Conservation (phyloP, 2,329 filamentous ascomycete species). For the Orbilia javanica region DNA sequence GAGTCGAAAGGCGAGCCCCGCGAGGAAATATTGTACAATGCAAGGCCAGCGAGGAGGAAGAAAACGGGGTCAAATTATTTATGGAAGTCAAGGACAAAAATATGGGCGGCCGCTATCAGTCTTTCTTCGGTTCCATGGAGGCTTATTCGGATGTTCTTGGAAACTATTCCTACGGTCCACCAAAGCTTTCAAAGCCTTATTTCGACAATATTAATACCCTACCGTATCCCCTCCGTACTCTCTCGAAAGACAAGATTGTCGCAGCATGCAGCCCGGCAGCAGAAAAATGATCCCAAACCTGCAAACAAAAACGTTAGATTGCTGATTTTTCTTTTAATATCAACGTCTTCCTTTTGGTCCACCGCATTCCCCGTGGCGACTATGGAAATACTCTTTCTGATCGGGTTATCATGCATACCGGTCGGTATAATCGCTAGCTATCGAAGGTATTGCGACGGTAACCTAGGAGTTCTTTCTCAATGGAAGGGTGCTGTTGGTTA, state of each 20-base stretch:
- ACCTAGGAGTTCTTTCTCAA: not conserved
- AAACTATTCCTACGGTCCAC: too few species aligned
- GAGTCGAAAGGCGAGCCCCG: too few species aligned
- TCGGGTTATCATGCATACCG: conserved; percentile 1
- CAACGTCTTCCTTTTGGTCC: conserved; percentile 34
- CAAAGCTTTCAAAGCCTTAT: too few species aligned
- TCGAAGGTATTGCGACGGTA: not conserved
- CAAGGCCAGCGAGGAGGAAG: too few species aligned
- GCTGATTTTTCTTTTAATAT: conserved; percentile 8
- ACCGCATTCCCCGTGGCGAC: conserved; percentile 27
- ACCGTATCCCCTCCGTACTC: not conserved
- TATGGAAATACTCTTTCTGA: not conserved
- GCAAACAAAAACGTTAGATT: not conserved
- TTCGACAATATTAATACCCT: too few species aligned
- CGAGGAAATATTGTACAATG: too few species aligned
- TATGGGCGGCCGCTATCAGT: too few species aligned
- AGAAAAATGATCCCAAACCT: not conserved
- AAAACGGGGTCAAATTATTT: too few species aligned
- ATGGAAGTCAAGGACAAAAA: too few species aligned
- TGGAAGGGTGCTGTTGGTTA: conserved; percentile 11
- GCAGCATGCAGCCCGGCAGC: not conserved
- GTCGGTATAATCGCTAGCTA: not conserved
- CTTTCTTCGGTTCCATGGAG: too few species aligned
- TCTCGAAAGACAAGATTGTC: not conserved
- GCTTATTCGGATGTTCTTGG: too few species aligned